These are phyloP conservation scores for Kalanchoe fedtschenkoi DNA, from an alignment of 164 flowering plant species.

Conservation along the genomic window DNA sequence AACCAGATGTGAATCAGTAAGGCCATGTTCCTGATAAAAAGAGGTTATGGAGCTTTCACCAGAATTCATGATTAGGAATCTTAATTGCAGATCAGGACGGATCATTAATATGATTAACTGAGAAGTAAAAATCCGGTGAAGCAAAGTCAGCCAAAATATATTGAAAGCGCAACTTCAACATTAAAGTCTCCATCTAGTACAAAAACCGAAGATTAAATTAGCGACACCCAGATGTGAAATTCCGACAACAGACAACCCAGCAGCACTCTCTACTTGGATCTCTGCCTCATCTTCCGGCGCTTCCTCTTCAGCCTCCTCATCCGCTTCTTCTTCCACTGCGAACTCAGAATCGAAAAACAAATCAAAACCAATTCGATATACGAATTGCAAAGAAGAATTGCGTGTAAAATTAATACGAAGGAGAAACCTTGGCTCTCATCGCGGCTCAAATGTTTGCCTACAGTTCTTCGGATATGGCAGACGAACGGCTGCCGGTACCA, in stretches of 20 bases:
- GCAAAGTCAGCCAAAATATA: too few relatives aligned
- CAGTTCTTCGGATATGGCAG: too few relatives aligned
- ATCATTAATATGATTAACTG: too few relatives aligned
- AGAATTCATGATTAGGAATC: too few relatives aligned
- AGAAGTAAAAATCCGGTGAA: too few relatives aligned
- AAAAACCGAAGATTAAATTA: not conserved
- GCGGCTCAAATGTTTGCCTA: not conserved
- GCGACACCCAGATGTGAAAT: not conserved
- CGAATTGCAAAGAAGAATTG: not conserved
- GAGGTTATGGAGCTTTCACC: too few relatives aligned
- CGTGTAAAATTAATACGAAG: not conserved
- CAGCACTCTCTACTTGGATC: slow-evolving; percentile 44
- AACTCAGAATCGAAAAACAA: not conserved
- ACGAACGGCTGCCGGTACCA: not conserved
- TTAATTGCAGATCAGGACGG: too few relatives aligned
- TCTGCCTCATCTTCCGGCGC: slow-evolving; percentile 94
- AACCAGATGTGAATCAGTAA: too few relatives aligned
- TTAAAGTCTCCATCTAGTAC: too few relatives aligned
- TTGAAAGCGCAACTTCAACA: too few relatives aligned
- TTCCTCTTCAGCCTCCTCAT: slow-evolving; percentile 91
- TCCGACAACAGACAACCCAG: not conserved
- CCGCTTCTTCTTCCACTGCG: slow-evolving; percentile 87
- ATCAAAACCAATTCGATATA: not conserved
- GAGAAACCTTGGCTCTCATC: slow-evolving; percentile 31
- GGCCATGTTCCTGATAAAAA: too few relatives aligned